Evolutionary conservation across 805 yeast species (phyloP), one percentile per base, ranked within the genome.

Genomic region (Hanseniaspora thailandica): DNA sequence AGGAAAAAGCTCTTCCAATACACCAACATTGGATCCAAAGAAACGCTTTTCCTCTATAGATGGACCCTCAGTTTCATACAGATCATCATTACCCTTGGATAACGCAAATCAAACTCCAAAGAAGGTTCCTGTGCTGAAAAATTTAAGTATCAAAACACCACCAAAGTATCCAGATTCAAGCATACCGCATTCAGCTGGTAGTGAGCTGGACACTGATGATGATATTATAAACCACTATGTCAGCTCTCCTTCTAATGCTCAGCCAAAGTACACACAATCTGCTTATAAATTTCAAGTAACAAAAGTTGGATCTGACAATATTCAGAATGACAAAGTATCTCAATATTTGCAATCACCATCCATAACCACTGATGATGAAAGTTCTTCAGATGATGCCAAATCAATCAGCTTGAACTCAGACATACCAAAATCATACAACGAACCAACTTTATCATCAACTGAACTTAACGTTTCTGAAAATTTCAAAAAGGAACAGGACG

Each of bases 401-500:
- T 13, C 45, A 6, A 39, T 31, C 3, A 40, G 41, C 22, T 13
- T 23, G 9, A 33, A 19, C 9, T 33, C 53, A 2, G 40, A 17
- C 2, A 8, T 25, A 10, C 28, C 41, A 34, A 15, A n/a, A 15
- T 7, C 13, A 23, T n/a, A 13, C 7, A 47, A 17, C 3, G 36
- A 47, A 3, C 46, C 55, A 10, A 47, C 48, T 28, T 28, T 53
- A n/a, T 53, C 52, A 9, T 43, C 50, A 13, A 50, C 47, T 5
- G 55, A 54, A 15, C 44, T 36, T 6, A 20, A 48, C 3, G 12
- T 45, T 3, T 47, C 44, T 23, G 56, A 41, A 17, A 51, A 51
- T 17, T 51, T 65, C 47, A 60, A 59, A 55, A 58, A 59, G 41
- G 60, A 60, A 50, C 58, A 60, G 33, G 73, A 72, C 25, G 76